Percentiles rank a stretch among this genome's conserved stretches.
These are phyloP conservation scores for Prinsepia uniflora DNA, from an alignment of 306 rosid genomes.

Conservation along the genomic window DNA sequence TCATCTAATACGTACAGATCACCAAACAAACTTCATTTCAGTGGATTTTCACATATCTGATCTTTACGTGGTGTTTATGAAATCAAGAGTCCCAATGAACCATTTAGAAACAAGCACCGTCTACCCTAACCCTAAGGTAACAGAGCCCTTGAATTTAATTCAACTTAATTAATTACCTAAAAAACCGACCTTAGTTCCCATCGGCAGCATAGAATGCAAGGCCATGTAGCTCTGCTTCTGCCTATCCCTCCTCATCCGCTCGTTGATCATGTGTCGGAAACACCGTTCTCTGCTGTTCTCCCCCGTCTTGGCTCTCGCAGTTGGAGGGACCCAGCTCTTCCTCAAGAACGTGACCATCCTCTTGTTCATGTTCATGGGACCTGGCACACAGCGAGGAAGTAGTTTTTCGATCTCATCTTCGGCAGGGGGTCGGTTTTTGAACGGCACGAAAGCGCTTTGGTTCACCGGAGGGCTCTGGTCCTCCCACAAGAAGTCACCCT, in stretches of 20 bases:
- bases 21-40: no score
- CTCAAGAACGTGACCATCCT: conserved; percentile 43
- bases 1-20: no score
- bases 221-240: conserved; percentile 47
- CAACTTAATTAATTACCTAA: neutral
- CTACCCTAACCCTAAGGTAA: no score
- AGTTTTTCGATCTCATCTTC: neutral
- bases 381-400: neutral
- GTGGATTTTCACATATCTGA: no score
- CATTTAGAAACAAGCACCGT: no score
- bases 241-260: conserved; percentile 69
- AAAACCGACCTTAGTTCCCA: conserved; percentile 51
- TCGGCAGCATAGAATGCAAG: conserved; percentile 58
- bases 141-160: no score
- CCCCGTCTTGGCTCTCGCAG: neutral
- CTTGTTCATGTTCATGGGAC: conserved; percentile 30
- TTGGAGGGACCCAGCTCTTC: conserved; percentile 19
- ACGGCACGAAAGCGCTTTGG: conserved; percentile 46
- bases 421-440: conserved; percentile 23
- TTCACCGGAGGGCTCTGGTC: conserved; percentile 26
- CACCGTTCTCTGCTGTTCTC: conserved; percentile 38
- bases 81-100: no score
- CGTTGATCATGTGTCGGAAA: conserved; percentile 61
- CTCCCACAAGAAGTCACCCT: conserved; percentile 41
- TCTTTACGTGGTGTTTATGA: no score